Evolutionary conservation across 2,329 filamentous ascomycete species (phyloP).

Genomic region (Myriosclerotinia duriaeana): DNA sequence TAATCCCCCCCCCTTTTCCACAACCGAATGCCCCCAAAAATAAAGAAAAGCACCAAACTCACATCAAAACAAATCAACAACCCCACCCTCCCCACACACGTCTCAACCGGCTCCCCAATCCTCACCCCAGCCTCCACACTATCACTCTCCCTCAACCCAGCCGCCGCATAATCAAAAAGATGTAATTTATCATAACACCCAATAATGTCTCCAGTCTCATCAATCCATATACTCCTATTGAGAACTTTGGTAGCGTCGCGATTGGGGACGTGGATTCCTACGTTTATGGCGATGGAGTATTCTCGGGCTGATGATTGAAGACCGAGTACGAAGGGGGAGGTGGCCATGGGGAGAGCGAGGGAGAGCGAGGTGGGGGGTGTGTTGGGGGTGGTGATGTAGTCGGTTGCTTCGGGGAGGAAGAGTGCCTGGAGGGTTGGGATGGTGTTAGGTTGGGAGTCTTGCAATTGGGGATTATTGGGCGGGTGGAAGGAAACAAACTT

Average conservation of each 20-base stretch:
- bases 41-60: constrained; percentile 35
- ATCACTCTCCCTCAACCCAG: constrained; percentile 59
- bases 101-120: constrained; percentile 70
- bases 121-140: constrained; percentile 66
- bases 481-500: constrained; percentile 52
- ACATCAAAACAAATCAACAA: constrained; percentile 85
- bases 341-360: constrained; percentile 65
- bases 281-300: constrained; percentile 70
- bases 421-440: constrained; percentile 55
- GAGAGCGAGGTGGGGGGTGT: constrained; percentile 66
- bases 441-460: background rate
- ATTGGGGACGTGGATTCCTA: constrained; percentile 79
- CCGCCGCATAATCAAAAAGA: constrained; percentile 69
- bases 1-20: background rate
- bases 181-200: constrained; percentile 83
- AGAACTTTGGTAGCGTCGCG: constrained; percentile 50
- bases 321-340: constrained; percentile 73
- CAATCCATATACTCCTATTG: constrained; percentile 68
- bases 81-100: constrained; percentile 71
- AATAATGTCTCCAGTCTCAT: constrained; percentile 56
- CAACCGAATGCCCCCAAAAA: constrained; percentile 2
- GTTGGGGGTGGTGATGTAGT: constrained; percentile 60
- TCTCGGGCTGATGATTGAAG: constrained; percentile 66
- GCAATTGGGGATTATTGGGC: too few relatives aligned
- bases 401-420: constrained; percentile 81